Conservation (phyloP, 768 basidiomycete species). For the Rhizopogon vulgaris region DNA sequence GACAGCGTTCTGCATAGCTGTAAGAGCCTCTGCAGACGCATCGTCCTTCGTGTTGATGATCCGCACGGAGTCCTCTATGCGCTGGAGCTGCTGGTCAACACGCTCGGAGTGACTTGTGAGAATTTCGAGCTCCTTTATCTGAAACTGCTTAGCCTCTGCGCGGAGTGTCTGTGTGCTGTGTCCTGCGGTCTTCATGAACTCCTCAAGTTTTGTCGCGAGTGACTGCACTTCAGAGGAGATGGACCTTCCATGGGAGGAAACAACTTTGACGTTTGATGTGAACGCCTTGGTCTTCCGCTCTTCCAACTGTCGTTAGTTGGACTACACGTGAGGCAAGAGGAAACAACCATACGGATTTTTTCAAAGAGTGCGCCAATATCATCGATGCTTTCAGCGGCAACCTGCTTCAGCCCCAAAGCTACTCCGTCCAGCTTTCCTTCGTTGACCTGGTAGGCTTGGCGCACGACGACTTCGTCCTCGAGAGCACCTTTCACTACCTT, state of each 20-base stretch:
- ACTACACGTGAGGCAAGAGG: not conserved
- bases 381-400: conserved; percentile 58
- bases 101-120: conserved; percentile 44
- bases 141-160: conserved; percentile 50
- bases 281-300: conserved; percentile 70
- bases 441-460: conserved; percentile 70
- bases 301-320: conserved; percentile 24
- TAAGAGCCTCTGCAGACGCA: conserved; percentile 46
- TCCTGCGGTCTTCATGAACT: conserved; percentile 52
- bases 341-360: conserved; percentile 63
- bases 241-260: conserved; percentile 53
- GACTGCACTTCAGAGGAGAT: conserved; percentile 48
- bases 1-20: conserved; percentile 40
- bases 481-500: conserved; percentile 50
- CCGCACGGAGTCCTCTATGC: conserved; percentile 45
- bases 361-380: conserved; percentile 71
- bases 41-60: conserved; percentile 52
- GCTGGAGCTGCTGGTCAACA: conserved; percentile 53
- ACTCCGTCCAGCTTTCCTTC: conserved; percentile 69
- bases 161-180: conserved; percentile 50
- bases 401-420: conserved; percentile 60
- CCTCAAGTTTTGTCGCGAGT: conserved; percentile 53
- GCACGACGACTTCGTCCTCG: conserved; percentile 75
- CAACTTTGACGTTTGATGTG: conserved; percentile 58
- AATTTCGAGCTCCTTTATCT: conserved; percentile 49